A percentile compares a stretch with the other conserved stretches of the same genome.
These are phyloP conservation scores for Sedum album DNA, from an alignment of 164 flowering plant species.

Conservation along the genomic window DNA sequence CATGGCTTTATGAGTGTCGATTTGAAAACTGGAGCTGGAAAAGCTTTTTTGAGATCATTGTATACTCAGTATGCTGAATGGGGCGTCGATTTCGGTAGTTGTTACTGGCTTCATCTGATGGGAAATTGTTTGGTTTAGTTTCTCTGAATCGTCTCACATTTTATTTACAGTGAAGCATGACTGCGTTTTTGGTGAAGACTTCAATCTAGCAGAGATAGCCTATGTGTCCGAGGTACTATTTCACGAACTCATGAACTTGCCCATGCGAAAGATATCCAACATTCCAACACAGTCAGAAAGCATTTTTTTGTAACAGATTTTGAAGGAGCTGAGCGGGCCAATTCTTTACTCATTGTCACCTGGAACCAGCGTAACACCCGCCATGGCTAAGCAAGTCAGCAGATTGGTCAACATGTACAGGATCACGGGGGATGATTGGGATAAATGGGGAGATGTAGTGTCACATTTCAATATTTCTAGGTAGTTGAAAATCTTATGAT, in stretches of 20 bases:
- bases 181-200: conserved; percentile 88
- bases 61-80: conserved; percentile 86
- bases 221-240: conserved; percentile 64
- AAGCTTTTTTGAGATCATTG: conserved; percentile 80
- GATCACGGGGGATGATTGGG: conserved; percentile 95
- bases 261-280: background rate
- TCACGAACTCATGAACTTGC: background rate
- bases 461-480: conserved; percentile 76
- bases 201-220: conserved; percentile 58
- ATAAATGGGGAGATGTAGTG: conserved; percentile 65
- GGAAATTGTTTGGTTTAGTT: background rate
- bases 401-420: conserved; percentile 80
- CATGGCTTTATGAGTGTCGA: conserved; percentile 92
- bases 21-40: conserved; percentile 60
- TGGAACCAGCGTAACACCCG: conserved; percentile 68
- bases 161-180: conserved; percentile 74
- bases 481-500: conserved; percentile 18
- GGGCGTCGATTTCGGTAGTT: conserved; percentile 93
- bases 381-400: conserved; percentile 57
- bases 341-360: conserved; percentile 83
- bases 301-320: conserved; percentile 28
- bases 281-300: background rate
- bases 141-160: background rate
- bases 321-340: conserved; percentile 45
- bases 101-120: background rate